Percentiles rank a stretch among this genome's conserved stretches.
phyloP scores from a whole-genome alignment of 345 rosid species.

The Trapa bicornis region DNA sequence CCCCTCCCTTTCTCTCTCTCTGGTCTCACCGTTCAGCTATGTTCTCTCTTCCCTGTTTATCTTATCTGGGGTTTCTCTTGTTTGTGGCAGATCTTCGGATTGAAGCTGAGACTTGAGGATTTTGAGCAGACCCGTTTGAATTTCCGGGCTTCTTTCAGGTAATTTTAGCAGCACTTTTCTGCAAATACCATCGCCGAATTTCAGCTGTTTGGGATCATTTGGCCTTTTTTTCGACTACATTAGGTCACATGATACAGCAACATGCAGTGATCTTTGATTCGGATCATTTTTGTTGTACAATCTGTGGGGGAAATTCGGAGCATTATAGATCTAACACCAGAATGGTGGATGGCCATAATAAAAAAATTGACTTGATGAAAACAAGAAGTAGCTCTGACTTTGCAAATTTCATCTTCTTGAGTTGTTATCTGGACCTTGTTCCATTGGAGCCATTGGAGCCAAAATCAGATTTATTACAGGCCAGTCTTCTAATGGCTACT shows the following conservation, averaged over 20 bases:
- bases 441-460: neutral
- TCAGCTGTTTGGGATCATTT: neutral
- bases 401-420: too few relatives aligned
- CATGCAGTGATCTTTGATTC: too few relatives aligned
- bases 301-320: neutral
- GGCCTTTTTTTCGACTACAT: neutral
- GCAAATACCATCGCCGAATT: neutral
- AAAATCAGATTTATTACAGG: neutral
- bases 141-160: slow-evolving; percentile 24
- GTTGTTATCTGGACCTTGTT: neutral
- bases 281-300: neutral
- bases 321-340: neutral
- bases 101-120: slow-evolving; percentile 14
- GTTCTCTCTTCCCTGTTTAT: neutral
- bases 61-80: slow-evolving; percentile 5
- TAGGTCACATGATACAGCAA: neutral
- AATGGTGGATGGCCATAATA: too few relatives aligned
- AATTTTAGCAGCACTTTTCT: neutral
- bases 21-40: neutral
- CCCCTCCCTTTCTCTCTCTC: neutral
- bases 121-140: slow-evolving; percentile 20
- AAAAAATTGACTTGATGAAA: neutral
- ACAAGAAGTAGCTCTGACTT: too few relatives aligned
- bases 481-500: slow-evolving; percentile 10
- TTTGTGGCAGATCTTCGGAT: slow-evolving; percentile 25